Conservation (phyloP, 2,329 filamentous ascomycete species). For the Colletotrichum shisoi region DNA sequence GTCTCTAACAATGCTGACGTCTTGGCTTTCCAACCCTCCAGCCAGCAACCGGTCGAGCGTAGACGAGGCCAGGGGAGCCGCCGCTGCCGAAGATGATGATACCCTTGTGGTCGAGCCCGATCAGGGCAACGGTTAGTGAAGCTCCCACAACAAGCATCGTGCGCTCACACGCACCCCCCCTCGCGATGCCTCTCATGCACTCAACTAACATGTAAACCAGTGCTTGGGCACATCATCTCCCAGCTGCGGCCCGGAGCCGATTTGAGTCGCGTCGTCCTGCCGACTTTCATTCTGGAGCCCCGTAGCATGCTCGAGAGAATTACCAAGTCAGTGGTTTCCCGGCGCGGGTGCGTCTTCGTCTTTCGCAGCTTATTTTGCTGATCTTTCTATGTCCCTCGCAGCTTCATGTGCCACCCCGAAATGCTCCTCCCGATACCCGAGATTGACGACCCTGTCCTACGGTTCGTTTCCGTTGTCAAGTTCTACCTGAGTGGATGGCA, state of each 20-base stretch:
- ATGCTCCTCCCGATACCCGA: slow-evolving; percentile 86
- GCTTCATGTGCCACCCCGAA: slow-evolving; percentile 99
- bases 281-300: slow-evolving; percentile 97
- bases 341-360: background rate
- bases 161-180: background rate
- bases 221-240: slow-evolving; percentile 95
- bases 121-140: slow-evolving; percentile 84
- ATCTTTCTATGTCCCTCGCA: slow-evolving; percentile 49
- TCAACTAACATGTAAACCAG: slow-evolving; percentile 55
- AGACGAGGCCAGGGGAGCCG: slow-evolving; percentile 60
- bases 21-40: slow-evolving; percentile 50
- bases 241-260: slow-evolving; percentile 95
- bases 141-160: slow-evolving; percentile 16
- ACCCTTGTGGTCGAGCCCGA: slow-evolving; percentile 87
- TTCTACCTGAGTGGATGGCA: slow-evolving; percentile 99
- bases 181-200: slow-evolving; percentile 12
- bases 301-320: slow-evolving; percentile 98
- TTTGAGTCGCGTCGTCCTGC: slow-evolving; percentile 89
- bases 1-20: slow-evolving; percentile 51
- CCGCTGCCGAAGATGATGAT: slow-evolving; percentile 68
- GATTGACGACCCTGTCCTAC: slow-evolving; percentile 85
- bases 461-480: slow-evolving; percentile 95
- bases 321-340: slow-evolving; percentile 76
- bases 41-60: slow-evolving; percentile 62
- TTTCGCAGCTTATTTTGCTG: slow-evolving; percentile 21